Conservation (phyloP, 176 grass and related monocot species). For the Avena insularis region DNA sequence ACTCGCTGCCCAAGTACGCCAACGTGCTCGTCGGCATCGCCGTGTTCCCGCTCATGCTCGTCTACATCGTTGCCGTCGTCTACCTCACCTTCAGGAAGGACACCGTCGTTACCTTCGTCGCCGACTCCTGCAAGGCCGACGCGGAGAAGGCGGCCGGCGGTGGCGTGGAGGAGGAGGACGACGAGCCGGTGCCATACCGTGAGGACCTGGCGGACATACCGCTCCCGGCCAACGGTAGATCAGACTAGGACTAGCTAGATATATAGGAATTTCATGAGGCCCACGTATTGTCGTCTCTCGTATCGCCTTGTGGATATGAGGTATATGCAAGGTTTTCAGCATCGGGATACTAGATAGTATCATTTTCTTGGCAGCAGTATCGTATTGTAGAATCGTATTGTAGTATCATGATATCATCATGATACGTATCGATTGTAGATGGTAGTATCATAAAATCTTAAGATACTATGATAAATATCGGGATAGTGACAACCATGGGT, state of each 20-base stretch:
- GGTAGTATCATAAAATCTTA: no score
- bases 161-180: not conserved
- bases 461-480: no score
- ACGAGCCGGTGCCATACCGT: conserved; percentile 57
- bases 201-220: conserved; percentile 75
- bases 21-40: conserved; percentile 40
- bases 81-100: conserved; percentile 78
- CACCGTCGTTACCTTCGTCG: conserved; percentile 43
- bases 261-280: not conserved
- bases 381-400: no score
- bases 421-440: no score
- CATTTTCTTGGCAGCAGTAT: no score
- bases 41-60: conserved; percentile 47
- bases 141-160: conserved; percentile 53
- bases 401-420: no score
- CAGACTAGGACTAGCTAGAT: not conserved
- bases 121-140: conserved; percentile 43
- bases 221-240: conserved; percentile 50
- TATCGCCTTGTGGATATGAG: not conserved
- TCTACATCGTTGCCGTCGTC: conserved; percentile 56
- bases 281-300: not conserved
- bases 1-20: conserved; percentile 51
- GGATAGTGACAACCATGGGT: no score
- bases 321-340: no score
- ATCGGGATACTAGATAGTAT: no score